Evolutionary conservation across 2,329 filamentous ascomycete genomes (phyloP).

Genomic region (Xylariaceae sp.): DNA sequence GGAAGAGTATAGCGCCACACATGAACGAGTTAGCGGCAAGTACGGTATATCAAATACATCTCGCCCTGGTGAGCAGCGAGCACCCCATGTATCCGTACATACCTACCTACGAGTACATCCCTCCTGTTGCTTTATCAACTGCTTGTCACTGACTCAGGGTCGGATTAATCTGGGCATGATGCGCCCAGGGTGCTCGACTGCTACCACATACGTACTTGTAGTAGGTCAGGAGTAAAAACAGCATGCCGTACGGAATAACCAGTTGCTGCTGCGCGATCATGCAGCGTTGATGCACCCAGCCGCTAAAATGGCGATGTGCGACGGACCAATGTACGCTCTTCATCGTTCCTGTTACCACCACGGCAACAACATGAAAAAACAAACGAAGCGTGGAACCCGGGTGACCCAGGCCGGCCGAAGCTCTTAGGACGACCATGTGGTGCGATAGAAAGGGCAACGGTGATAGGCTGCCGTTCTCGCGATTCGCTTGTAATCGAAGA

Average conservation of each 20-base stretch:
- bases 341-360: neutral
- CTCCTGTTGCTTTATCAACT: conserved; percentile 6
- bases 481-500: conserved; percentile 5
- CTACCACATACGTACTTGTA: neutral
- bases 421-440: conserved; percentile 3
- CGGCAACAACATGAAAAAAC: conserved; percentile 1
- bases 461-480: conserved; percentile 5
- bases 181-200: conserved; percentile 12
- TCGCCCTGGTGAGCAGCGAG: no score
- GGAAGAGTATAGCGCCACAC: conserved; percentile 7
- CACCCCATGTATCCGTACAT: no score
- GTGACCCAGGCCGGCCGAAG: conserved; percentile 4
- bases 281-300: conserved; percentile 12
- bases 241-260: conserved; percentile 1
- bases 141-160: neutral
- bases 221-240: neutral
- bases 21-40: conserved; percentile 9
- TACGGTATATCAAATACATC: neutral
- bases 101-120: neutral
- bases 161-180: neutral
- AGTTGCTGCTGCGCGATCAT: conserved; percentile 9
- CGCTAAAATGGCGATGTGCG: conserved; percentile 8
- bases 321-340: neutral
- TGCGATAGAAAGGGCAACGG: conserved; percentile 6
- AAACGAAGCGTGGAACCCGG: neutral